Evolutionary conservation across 148 eudicot genomes (phyloP).

Genomic region (Rhododendron griersonianum): DNA sequence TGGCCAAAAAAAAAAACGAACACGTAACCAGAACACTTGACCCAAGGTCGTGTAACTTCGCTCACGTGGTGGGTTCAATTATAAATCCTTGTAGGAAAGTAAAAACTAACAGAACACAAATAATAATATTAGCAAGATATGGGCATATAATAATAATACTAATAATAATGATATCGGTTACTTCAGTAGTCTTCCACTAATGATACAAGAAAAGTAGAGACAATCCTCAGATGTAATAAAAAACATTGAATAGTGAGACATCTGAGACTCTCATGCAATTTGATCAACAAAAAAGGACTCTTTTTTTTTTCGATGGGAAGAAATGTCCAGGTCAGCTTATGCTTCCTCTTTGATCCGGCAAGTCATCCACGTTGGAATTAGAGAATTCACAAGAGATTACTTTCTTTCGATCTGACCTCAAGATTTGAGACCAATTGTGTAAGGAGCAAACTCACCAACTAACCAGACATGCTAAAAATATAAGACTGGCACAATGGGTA

Average conservation of each 20-base stretch:
- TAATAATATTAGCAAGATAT: neutral
- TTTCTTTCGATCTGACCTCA: too few species aligned
- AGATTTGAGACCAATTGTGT: too few species aligned
- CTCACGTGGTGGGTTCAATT: neutral
- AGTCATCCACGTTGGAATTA: too few species aligned
- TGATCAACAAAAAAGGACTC: too few species aligned
- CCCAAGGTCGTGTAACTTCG: neutral
- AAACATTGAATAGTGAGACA: neutral
- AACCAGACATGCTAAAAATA: too few species aligned
- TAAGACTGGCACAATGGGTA: neutral
- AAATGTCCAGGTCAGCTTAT: too few species aligned
- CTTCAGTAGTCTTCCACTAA: neutral
- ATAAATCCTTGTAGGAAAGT: neutral
- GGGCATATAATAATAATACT: neutral
- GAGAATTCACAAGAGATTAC: too few species aligned
- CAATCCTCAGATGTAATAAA: neutral
- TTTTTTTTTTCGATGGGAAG: too few species aligned
- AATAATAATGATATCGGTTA: neutral
- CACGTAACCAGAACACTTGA: neutral
- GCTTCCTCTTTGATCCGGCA: too few species aligned
- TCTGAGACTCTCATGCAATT: too few species aligned
- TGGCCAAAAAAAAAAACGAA: too few species aligned
- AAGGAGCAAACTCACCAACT: too few species aligned
- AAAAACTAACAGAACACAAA: neutral
- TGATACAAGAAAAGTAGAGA: neutral